Percentiles rank a stretch among this genome's conserved stretches.
These are phyloP conservation scores for Nitzschia putrida DNA, from an alignment of 108 stramenopile species.

Conservation along the genomic window DNA sequence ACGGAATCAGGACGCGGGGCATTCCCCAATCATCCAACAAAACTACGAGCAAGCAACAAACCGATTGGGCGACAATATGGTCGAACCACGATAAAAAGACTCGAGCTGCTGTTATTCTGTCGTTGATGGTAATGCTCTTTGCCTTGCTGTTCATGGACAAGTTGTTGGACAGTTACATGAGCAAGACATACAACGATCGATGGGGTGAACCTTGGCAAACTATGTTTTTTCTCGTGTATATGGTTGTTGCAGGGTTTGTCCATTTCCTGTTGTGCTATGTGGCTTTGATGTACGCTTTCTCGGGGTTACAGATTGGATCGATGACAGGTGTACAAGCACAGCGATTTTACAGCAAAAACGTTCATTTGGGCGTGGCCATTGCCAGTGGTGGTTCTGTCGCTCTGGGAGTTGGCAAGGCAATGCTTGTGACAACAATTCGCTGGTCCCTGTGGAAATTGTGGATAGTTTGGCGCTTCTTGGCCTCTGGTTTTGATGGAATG, in stretches of 20 bases:
- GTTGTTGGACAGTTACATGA: conserved; percentile 13
- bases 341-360: conserved; percentile 47
- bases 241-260: conserved; percentile 29
- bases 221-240: conserved; percentile 24
- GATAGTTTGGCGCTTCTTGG: background rate
- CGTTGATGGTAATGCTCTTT: conserved; percentile 29
- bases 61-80: conserved; percentile 28
- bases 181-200: conserved; percentile 4
- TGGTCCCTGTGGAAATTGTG: conserved; percentile 28
- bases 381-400: conserved; percentile 29
- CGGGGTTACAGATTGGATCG: conserved; percentile 45
- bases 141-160: conserved; percentile 13
- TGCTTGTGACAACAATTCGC: background rate
- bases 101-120: conserved; percentile 4
- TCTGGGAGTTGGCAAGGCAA: conserved; percentile 26
- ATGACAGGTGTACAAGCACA: conserved; percentile 47
- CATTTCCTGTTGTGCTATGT: conserved; percentile 50
- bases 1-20: background rate
- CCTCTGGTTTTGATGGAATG: background rate
- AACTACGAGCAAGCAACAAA: conserved; percentile 5
- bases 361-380: conserved; percentile 31
- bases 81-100: conserved; percentile 23
- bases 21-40: background rate
- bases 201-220: conserved; percentile 8
- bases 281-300: conserved; percentile 51